Evolutionary conservation across 768 basidiomycete genomes (phyloP).

Genomic region (Postia placenta): DNA sequence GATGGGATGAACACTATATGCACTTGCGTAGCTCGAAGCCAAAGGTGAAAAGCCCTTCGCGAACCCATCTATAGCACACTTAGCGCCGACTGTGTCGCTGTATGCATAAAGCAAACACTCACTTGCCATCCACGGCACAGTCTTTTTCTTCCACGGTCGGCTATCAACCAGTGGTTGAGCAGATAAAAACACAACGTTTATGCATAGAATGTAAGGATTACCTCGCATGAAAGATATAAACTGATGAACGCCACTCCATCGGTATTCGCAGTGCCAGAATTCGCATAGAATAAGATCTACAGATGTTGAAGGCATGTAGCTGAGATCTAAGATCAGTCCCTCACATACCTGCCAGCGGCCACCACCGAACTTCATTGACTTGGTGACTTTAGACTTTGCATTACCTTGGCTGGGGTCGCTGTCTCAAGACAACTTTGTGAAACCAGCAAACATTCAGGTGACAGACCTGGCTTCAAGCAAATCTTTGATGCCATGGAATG

Average conservation of each 20-base stretch:
- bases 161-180: conserved; percentile 30
- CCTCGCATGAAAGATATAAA: conserved; percentile 79
- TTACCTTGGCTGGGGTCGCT: conserved; percentile 51
- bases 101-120: conserved; percentile 8
- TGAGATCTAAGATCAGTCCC: no score
- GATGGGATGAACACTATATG: not conserved
- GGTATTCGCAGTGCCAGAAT: conserved; percentile 61
- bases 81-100: no score
- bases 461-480: conserved; percentile 66
- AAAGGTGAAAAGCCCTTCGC: conserved; percentile 83
- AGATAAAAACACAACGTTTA: not conserved
- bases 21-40: conserved; percentile 77
- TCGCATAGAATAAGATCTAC: conserved; percentile 80
- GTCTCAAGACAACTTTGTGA: not conserved
- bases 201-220: conserved; percentile 19
- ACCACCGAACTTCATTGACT: conserved; percentile 71
- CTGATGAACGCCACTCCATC: conserved; percentile 56
- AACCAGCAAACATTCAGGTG: not conserved
- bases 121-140: conserved; percentile 55
- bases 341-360: conserved; percentile 69
- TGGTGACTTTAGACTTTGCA: conserved; percentile 69
- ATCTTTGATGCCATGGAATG: conserved; percentile 57
- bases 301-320: conserved; percentile 6
- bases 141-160: conserved; percentile 77
- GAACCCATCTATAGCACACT: conserved; percentile 56